A percentile compares a stretch with the other conserved stretches of the same genome.
Conservation (phyloP, 2,329 filamentous ascomycete genomes). For the Whalleya microplaca region DNA sequence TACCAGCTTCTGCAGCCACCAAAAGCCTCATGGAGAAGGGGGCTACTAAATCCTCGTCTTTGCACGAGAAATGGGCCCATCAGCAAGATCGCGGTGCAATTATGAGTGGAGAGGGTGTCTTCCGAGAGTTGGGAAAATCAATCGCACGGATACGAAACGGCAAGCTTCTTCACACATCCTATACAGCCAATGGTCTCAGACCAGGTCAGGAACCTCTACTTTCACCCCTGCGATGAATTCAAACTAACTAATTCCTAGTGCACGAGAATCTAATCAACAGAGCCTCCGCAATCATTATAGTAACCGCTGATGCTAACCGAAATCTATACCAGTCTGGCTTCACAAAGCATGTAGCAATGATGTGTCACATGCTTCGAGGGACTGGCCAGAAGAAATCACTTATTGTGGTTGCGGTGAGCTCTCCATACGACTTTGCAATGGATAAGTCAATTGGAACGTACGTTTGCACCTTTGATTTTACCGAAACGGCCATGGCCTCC, state of each 20-base stretch:
- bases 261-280: constrained; percentile 92
- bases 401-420: constrained; percentile 90
- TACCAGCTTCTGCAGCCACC: constrained; percentile 87
- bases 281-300: constrained; percentile 84
- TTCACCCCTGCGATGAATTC: constrained; percentile 1
- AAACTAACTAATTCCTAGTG: constrained; percentile 47
- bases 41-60: constrained; percentile 42
- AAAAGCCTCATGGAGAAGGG: constrained; percentile 66
- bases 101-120: constrained; percentile 92
- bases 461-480: constrained; percentile 95
- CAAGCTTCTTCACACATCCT: constrained; percentile 89
- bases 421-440: constrained; percentile 95
- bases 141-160: constrained; percentile 85
- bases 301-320: constrained; percentile 91
- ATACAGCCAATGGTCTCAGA: constrained; percentile 89
- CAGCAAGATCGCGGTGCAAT: constrained; percentile 65
- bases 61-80: constrained; percentile 61
- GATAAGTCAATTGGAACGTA: constrained; percentile 90
- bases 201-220: constrained; percentile 54
- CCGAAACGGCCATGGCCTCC: constrained; percentile 85
- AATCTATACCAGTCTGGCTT: constrained; percentile 95
- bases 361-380: constrained; percentile 81
- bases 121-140: constrained; percentile 84
- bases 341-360: constrained; percentile 94
- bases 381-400: constrained; percentile 84